phyloP scores from a whole-genome alignment of 768 basidiomycete species.

The Collybia sordida region DNA sequence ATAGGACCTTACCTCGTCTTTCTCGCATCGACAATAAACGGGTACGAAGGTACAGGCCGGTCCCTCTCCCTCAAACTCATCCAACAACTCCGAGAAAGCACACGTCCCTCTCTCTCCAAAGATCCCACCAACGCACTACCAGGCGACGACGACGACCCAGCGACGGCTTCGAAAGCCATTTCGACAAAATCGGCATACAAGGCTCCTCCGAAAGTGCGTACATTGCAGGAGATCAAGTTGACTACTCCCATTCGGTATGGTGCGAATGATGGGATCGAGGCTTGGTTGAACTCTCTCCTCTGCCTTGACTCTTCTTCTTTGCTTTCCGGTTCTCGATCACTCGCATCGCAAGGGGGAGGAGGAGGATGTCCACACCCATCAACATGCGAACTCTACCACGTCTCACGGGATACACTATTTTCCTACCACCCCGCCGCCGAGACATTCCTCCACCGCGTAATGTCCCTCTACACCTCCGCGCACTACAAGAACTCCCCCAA shows the following conservation, averaged over 20 bases:
- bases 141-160: conserved; percentile 34
- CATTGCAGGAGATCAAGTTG: conserved; percentile 90
- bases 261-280: conserved; percentile 84
- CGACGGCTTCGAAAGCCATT: conserved; percentile 25
- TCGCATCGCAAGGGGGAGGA: conserved; percentile 58
- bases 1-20: conserved; percentile 97
- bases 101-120: conserved; percentile 75
- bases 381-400: conserved; percentile 92
- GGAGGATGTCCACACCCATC: conserved; percentile 95
- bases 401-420: conserved; percentile 94
- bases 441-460: conserved; percentile 96
- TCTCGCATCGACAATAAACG: conserved; percentile 99
- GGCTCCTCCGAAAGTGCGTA: conserved; percentile 65
- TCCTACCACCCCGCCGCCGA: conserved; percentile 98
- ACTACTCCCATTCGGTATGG: conserved; percentile 94
- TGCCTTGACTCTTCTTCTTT: conserved; percentile 94
- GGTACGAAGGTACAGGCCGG: conserved; percentile 99
- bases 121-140: conserved; percentile 40
- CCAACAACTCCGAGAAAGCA: conserved; percentile 92
- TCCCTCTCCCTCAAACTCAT: conserved; percentile 97
- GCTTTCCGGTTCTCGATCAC: too few species aligned
- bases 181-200: conserved; percentile 57
- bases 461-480: conserved; percentile 95
- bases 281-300: conserved; percentile 88
- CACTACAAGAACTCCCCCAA: conserved; percentile 99